A percentile compares a stretch with the other conserved stretches of the same genome.
These are phyloP conservation scores for Symbiodinium natans DNA, from an alignment of 73 alveolate species.

Conservation along the genomic window DNA sequence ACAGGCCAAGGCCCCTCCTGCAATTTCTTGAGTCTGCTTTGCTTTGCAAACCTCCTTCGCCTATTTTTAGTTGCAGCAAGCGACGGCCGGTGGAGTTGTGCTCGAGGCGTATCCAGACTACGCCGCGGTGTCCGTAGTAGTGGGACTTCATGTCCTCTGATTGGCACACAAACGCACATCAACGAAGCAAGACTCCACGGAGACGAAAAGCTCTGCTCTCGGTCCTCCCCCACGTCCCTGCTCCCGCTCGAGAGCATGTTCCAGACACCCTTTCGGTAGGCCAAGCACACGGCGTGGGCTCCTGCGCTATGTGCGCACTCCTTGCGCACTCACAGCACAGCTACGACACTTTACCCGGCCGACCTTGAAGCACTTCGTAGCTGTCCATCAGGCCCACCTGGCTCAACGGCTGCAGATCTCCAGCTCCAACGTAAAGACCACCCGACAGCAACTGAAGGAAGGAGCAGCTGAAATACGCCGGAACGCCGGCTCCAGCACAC, in stretches of 20 bases:
- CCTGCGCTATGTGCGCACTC: constrained; percentile 12
- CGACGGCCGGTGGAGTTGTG: constrained; percentile 66
- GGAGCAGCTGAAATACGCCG: background rate
- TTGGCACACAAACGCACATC: no score
- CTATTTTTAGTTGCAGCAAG: no score
- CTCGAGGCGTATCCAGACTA: constrained; percentile 66
- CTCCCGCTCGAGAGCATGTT: background rate
- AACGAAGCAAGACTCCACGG: background rate
- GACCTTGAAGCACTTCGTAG: constrained; percentile 46
- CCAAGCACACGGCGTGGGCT: constrained; percentile 60
- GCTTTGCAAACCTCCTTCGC: no score
- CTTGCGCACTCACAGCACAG: no score
- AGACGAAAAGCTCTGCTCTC: background rate
- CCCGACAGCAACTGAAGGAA: background rate
- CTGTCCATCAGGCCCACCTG: constrained; percentile 45
- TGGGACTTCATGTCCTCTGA: constrained; percentile 70
- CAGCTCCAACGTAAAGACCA: background rate
- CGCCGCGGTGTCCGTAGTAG: constrained; percentile 86
- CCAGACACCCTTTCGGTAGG: constrained; percentile 52
- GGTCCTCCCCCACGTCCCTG: constrained; percentile 62
- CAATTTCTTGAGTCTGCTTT: no score
- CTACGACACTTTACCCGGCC: background rate
- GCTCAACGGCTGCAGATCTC: background rate
- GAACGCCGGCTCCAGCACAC: constrained; percentile 52
- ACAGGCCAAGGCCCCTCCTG: no score